These are phyloP conservation scores for Penicillium freii DNA, from an alignment of 2,329 filamentous ascomycete genomes.

Conservation along the genomic window DNA sequence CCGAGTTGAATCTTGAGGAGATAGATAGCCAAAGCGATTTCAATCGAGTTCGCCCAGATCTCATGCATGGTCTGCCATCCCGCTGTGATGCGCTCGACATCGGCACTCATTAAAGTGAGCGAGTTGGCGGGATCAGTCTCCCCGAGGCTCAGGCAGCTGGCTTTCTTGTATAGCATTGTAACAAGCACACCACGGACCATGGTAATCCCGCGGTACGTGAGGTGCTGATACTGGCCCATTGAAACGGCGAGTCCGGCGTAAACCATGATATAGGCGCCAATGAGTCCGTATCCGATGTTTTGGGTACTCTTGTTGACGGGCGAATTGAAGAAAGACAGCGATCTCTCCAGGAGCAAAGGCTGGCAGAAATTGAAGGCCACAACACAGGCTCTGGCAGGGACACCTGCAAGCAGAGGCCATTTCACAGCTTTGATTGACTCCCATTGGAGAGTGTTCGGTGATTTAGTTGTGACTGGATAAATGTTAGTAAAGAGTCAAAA, in stretches of 20 bases:
- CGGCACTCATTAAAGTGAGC: constrained; percentile 48
- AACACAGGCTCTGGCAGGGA: constrained; percentile 35
- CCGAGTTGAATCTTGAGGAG: constrained; percentile 44
- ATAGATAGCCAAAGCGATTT: constrained; percentile 48
- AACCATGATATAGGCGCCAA: constrained; percentile 45
- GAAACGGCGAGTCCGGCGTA: constrained; percentile 38
- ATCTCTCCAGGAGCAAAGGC: constrained; percentile 39
- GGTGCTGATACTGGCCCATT: constrained; percentile 44
- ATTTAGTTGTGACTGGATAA: constrained; percentile 26
- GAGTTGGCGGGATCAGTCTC: constrained; percentile 40
- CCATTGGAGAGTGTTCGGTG: constrained; percentile 30
- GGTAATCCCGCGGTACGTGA: constrained; percentile 44
- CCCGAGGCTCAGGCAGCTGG: constrained; percentile 32
- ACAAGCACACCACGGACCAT: constrained; percentile 46
- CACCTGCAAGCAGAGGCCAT: constrained; percentile 33
- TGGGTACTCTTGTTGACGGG: constrained; percentile 28
- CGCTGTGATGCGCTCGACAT: constrained; percentile 46
- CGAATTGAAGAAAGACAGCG: constrained; percentile 35
- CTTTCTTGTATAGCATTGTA: constrained; percentile 53
- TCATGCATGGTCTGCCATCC: constrained; percentile 46
- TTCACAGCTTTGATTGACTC: constrained; percentile 34
- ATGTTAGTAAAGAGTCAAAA: constrained; percentile 11
- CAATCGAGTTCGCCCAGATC: constrained; percentile 46
- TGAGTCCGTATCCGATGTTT: constrained; percentile 44
- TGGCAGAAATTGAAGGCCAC: constrained; percentile 40